A percentile compares a stretch with the other conserved stretches of the same genome.
phyloP scores from a whole-genome alignment of 805 yeast species.

The Sugiyamaella smithiae region DNA sequence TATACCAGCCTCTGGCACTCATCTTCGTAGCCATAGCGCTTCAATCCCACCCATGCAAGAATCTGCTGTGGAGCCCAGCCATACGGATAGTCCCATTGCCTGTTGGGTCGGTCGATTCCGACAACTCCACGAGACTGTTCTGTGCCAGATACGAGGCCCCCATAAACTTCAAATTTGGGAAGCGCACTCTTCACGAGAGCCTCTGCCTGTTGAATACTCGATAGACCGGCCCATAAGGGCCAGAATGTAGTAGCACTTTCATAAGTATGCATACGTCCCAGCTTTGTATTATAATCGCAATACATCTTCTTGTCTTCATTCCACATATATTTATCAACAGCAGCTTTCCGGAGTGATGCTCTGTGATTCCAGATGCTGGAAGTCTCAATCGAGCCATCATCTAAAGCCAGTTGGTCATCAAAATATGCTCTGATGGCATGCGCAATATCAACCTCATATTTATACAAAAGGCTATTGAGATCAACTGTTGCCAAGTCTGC shows the following conservation, averaged over 20 bases:
- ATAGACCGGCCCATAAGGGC: constrained; percentile 83
- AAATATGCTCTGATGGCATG: constrained; percentile 55
- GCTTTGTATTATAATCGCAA: constrained; percentile 76
- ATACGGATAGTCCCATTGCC: constrained; percentile 98
- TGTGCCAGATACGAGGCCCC: constrained; percentile 88
- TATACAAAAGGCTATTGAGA: constrained; percentile 78
- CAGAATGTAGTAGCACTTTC: constrained; percentile 90
- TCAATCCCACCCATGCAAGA: constrained; percentile 84
- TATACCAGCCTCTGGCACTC: constrained; percentile 70
- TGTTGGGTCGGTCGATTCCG: constrained; percentile 67
- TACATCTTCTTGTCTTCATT: constrained; percentile 72
- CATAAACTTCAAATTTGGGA: constrained; percentile 72
- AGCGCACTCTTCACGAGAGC: constrained; percentile 55
- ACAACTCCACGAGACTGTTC: constrained; percentile 68
- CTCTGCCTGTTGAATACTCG: constrained; percentile 67
- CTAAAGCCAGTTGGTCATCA: constrained; percentile 44
- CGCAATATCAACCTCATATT: constrained; percentile 86
- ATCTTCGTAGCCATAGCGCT: constrained; percentile 63
- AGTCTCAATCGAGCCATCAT: constrained; percentile 42
- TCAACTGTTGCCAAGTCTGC: constrained; percentile 90
- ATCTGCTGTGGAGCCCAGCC: constrained; percentile 99
- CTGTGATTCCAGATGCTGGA: constrained; percentile 59
- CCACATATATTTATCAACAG: constrained; percentile 76
- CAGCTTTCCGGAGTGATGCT: constrained; percentile 52
- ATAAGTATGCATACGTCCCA: constrained; percentile 54